Percentiles rank a stretch among this genome's conserved stretches.
Conservation (phyloP, 257 asterid species). For the Solanum chmielewskii region DNA sequence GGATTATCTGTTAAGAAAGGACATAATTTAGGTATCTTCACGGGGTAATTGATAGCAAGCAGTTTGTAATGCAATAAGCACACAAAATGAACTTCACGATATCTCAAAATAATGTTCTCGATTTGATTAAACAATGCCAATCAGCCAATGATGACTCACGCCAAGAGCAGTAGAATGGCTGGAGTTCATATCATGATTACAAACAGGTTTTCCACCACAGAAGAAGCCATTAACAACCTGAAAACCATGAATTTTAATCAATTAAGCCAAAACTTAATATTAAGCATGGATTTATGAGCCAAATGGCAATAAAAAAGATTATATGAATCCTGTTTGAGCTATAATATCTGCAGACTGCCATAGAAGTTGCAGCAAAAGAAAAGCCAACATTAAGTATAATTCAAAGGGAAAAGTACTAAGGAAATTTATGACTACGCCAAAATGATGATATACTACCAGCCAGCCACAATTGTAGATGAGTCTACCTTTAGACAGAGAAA, state of each 20-base stretch:
- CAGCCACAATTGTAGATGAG: not conserved
- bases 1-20: constrained; percentile 62
- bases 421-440: not conserved
- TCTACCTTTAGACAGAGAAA: not conserved
- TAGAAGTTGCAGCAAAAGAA: not conserved
- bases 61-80: not conserved
- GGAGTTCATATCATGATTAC: constrained; percentile 30
- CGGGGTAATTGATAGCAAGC: constrained; percentile 2
- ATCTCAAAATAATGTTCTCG: not conserved
- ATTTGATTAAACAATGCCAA: not conserved
- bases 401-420: not conserved
- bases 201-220: constrained; percentile 65
- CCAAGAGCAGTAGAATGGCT: constrained; percentile 65
- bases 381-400: not conserved
- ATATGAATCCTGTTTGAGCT: not conserved
- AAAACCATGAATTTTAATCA: constrained; percentile 1
- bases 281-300: not conserved
- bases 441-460: not conserved
- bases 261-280: not conserved
- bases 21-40: constrained; percentile 5
- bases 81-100: constrained; percentile 1
- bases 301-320: not conserved
- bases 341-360: not conserved
- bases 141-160: constrained; percentile 33
- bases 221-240: constrained; percentile 92